Base-by-base conservation (phyloP, 108 stramenopile genomes). In the Seminavis robusta region DNA sequence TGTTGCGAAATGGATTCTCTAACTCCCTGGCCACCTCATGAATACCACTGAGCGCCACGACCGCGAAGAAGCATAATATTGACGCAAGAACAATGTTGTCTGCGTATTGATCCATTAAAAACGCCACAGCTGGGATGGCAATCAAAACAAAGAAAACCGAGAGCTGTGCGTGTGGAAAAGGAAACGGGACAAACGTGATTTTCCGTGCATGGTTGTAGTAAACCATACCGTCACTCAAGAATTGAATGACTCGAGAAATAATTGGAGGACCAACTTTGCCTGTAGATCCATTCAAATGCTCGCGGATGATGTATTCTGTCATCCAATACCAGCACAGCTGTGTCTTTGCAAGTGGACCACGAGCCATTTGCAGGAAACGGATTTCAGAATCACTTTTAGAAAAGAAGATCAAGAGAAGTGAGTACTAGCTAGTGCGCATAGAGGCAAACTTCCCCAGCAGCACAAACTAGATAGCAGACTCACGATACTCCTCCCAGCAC, bases 21-120 rank as follows among this genome's bases (percentile, higher is more conserved):
- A 90, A 70, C 52, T 86, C 89, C 13, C 84, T 50, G 1, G 85
- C 84, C 27, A 90, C 84, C 52, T 86, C 89, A 52, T 90, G 78
- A 49, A 90, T 69, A 3, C 83, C 89, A 2, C 47, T 32, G 17
- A 90, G 42, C 53, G 83, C 82, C 10, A 73, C 68, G 1, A 84
- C 70, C 0, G 77, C 80, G 31, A 83, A 47, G 64, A 85, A 91
- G 8, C 65, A 79, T 40, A 91, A 52, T 1, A 63, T 21, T 23
- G 58, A 47, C 0, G 74, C 89, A 8, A 84, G 24, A 65, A 67
- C 71, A 0, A 47, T 34, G n/a, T 84, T 52, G 24, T 72, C 67
- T 24, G 67, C 59, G 47, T 77, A 91, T 60, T 84, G 74, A 57
- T 76, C 69, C 85, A 87, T 84, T 48, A 91, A 57, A 34, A 79